Evolutionary conservation across 441 rosid species (phyloP).

Genomic region (Capsella rubella): DNA sequence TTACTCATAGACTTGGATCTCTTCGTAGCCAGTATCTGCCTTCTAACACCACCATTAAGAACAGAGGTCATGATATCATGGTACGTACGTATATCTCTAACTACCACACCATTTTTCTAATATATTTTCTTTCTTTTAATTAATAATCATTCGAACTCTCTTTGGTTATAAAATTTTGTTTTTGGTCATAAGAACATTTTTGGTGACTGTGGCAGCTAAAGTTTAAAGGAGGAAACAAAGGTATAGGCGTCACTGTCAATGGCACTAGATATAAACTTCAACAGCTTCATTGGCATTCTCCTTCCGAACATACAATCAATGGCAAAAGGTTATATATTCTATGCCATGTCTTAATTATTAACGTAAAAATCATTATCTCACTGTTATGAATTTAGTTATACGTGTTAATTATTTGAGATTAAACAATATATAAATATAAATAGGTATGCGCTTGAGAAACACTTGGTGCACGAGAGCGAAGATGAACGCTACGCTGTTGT

Average conservation of each 20-base stretch:
- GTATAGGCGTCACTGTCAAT: slow-evolving; percentile 48
- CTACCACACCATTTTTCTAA: background rate
- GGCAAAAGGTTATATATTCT: slow-evolving; percentile 53
- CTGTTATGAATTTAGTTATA: background rate
- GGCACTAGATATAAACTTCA: slow-evolving; percentile 55
- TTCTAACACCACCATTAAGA: slow-evolving; percentile 59
- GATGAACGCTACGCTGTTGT: slow-evolving; percentile 52
- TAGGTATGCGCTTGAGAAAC: slow-evolving; percentile 72
- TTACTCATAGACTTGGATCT: slow-evolving; percentile 55
- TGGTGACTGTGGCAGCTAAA: slow-evolving; percentile 50
- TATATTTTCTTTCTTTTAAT: background rate
- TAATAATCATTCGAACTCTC: background rate
- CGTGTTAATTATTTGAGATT: background rate
- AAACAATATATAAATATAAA: background rate
- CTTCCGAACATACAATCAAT: slow-evolving; percentile 80
- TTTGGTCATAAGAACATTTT: background rate
- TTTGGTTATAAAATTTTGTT: background rate
- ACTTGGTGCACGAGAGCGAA: slow-evolving; percentile 62
- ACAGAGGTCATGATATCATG: slow-evolving; percentile 89
- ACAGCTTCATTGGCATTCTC: slow-evolving; percentile 85
- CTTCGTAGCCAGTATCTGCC: slow-evolving; percentile 60
- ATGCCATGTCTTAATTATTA: slow-evolving; percentile 1
- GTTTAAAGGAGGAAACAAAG: slow-evolving; percentile 58
- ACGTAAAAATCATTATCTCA: background rate
- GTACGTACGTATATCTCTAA: slow-evolving; percentile 42